Evolutionary conservation across 2,329 filamentous ascomycete species (phyloP).

Genomic region (Beauveria pseudobassiana): DNA sequence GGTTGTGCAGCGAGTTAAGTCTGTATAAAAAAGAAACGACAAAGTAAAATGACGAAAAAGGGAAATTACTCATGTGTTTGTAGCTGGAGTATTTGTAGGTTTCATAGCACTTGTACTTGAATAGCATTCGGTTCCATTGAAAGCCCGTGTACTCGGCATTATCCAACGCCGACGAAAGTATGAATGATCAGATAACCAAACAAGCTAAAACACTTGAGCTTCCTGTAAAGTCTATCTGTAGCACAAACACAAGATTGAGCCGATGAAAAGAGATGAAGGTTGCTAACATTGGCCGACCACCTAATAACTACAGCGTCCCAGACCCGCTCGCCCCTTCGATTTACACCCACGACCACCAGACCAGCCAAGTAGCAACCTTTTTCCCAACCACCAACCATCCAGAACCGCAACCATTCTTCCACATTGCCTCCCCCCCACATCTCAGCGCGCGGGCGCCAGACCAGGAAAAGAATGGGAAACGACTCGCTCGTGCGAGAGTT

Average conservation of each 20-base stretch:
- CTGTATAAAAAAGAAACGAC: conserved; percentile 29
- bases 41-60: not conserved
- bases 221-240: too few relatives aligned
- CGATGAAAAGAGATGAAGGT: too few relatives aligned
- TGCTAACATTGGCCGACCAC: too few relatives aligned
- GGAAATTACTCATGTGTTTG: not conserved
- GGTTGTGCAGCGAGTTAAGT: conserved; percentile 76
- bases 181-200: too few relatives aligned
- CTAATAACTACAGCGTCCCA: not conserved
- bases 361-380: not conserved
- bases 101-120: conserved; percentile 2
- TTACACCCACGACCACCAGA: not conserved
- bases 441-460: not conserved
- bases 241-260: too few relatives aligned
- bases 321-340: not conserved
- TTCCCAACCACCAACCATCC: not conserved
- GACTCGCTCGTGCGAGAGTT: conserved; percentile 58
- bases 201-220: too few relatives aligned
- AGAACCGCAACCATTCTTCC: too few relatives aligned
- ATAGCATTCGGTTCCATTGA: not conserved
- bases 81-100: not conserved
- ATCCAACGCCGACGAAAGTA: too few relatives aligned
- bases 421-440: not conserved
- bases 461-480: not conserved
- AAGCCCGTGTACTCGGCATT: too few relatives aligned